Percentiles rank a stretch among this genome's conserved stretches.
phyloP scores from a whole-genome alignment of 495 filamentous ascomycete genomes.

The Aspergillus wentii region DNA sequence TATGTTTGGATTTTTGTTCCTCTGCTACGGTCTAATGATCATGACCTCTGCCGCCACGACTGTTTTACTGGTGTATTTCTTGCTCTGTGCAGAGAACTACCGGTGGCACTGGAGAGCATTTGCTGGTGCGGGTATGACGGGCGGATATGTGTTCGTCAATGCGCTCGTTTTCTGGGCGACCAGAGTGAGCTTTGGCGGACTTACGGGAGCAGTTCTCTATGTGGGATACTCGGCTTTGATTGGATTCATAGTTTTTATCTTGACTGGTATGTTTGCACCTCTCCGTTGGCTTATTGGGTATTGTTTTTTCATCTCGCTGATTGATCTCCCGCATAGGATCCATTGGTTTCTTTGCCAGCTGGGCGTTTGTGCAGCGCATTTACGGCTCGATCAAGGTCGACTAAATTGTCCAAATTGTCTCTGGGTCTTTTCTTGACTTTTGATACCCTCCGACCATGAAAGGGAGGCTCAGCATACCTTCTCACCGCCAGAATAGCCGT shows the following conservation, averaged over 20 bases:
- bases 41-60: constrained; percentile 91
- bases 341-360: constrained; percentile 92
- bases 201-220: constrained; percentile 85
- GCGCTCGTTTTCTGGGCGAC: constrained; percentile 84
- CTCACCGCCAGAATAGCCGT: too few species aligned
- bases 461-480: too few species aligned
- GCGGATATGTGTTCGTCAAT: constrained; percentile 84
- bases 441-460: too few species aligned
- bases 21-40: constrained; percentile 97
- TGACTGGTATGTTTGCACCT: constrained; percentile 67
- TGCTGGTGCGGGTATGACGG: constrained; percentile 78
- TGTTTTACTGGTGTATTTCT: constrained; percentile 86
- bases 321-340: constrained; percentile 56
- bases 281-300: constrained; percentile 5
- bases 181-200: constrained; percentile 75
- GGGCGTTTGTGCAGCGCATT: constrained; percentile 89
- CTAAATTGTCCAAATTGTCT: constrained; percentile 29
- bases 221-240: constrained; percentile 88
- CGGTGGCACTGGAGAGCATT: constrained; percentile 98
- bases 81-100: constrained; percentile 94
- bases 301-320: constrained; percentile 21
- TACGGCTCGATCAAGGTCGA: constrained; percentile 97
- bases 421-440: constrained; percentile 1
- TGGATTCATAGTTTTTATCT: constrained; percentile 84
- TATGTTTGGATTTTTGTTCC: constrained; percentile 98